Conservation (phyloP, 2,329 filamentous ascomycete species). For the Calonectria pteridis region DNA sequence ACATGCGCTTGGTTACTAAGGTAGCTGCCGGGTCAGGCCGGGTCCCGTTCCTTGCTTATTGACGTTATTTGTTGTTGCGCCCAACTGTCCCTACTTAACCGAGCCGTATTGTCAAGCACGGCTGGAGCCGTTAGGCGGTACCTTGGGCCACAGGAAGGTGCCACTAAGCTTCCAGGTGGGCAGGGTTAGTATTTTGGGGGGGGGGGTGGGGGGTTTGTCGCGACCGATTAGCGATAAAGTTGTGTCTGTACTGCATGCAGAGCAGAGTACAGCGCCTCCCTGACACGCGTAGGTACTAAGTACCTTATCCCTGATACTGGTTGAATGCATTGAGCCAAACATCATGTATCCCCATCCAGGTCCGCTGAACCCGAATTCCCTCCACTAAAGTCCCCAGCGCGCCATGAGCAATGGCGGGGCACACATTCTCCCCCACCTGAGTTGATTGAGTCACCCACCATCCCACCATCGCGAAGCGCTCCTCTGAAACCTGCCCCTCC, state of each 20-base stretch:
- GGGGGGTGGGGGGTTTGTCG: background rate
- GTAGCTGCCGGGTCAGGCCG: background rate
- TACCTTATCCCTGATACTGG: background rate
- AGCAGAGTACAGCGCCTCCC: background rate
- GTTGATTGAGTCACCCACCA: slow-evolving; percentile 42
- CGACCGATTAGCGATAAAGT: background rate
- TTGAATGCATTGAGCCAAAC: background rate
- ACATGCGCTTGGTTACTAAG: background rate
- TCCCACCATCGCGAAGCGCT: slow-evolving; percentile 41
- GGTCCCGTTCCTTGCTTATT: background rate
- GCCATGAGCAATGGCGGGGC: slow-evolving; percentile 37
- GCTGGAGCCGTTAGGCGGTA: background rate
- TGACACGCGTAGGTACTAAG: background rate
- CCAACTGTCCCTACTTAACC: background rate
- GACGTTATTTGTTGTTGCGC: background rate
- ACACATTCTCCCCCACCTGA: slow-evolving; percentile 40
- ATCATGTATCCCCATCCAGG: background rate
- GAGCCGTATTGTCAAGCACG: background rate
- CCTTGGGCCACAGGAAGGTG: background rate
- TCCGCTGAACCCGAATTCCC: background rate
- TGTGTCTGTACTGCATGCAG: background rate
- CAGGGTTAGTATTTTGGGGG: background rate
- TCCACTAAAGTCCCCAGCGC: background rate
- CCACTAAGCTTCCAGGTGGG: background rate
- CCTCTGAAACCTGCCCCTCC: slow-evolving; percentile 45